A percentile compares a stretch with the other conserved stretches of the same genome.
phyloP scores from a whole-genome alignment of 768 basidiomycete genomes.

The Tulasnella sp. region DNA sequence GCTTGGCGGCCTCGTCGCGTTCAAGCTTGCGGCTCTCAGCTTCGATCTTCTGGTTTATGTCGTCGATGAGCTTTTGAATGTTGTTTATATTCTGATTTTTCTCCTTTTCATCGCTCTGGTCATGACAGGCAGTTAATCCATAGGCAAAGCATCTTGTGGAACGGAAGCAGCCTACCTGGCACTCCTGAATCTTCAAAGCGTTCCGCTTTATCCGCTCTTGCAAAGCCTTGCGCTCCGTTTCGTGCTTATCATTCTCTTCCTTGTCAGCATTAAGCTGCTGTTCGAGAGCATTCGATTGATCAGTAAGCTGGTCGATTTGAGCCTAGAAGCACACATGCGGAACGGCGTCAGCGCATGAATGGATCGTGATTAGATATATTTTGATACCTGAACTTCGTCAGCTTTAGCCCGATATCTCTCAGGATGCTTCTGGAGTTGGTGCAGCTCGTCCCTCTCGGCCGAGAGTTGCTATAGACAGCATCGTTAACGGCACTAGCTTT shows the following conservation, averaged over 20 bases:
- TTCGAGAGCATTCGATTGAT: neutral
- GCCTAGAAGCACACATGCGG: neutral
- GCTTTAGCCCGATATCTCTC: slow-evolving; percentile 43
- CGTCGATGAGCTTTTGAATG: slow-evolving; percentile 39
- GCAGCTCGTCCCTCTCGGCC: slow-evolving; percentile 45
- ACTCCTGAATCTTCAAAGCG: slow-evolving; percentile 20
- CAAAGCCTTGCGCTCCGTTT: slow-evolving; percentile 5
- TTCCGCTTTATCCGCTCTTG: slow-evolving; percentile 20
- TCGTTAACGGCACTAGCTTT: slow-evolving; percentile 19
- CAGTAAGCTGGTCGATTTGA: neutral
- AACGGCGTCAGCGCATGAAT: neutral
- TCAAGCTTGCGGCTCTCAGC: slow-evolving; percentile 54
- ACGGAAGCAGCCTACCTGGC: neutral
- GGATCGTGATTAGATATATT: neutral
- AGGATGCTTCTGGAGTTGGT: slow-evolving; percentile 43
- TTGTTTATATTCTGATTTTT: slow-evolving; percentile 47
- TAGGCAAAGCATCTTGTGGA: neutral
- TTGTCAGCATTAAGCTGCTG: neutral
- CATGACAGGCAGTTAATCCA: neutral
- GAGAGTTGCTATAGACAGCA: slow-evolving; percentile 43
- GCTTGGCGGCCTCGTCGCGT: slow-evolving; percentile 57
- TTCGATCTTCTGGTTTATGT: slow-evolving; percentile 48
- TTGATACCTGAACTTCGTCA: slow-evolving; percentile 42
- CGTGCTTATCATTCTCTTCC: neutral
- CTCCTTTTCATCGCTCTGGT: neutral